These are phyloP conservation scores for Boletales sp. DNA, from an alignment of 768 basidiomycete genomes.

Conservation along the genomic window DNA sequence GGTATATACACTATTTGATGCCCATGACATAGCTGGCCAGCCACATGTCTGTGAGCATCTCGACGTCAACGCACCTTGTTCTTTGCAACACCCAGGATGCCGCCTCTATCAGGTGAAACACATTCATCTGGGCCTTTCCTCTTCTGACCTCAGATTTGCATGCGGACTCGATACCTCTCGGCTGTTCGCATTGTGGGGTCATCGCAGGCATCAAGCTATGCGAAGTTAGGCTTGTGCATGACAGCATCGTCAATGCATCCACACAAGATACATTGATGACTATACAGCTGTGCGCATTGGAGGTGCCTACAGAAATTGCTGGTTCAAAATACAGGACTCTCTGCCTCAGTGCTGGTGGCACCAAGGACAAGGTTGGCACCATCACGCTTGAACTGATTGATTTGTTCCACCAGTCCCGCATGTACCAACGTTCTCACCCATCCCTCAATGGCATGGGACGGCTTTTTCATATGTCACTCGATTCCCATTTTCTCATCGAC, in stretches of 20 bases:
- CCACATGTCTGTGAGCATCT: not conserved
- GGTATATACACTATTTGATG: too few relatives aligned
- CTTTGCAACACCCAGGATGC: conserved; percentile 3
- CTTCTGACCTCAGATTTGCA: not conserved
- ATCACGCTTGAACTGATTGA: conserved; percentile 8
- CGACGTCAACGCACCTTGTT: conserved; percentile 20
- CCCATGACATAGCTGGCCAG: not conserved
- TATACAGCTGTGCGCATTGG: not conserved
- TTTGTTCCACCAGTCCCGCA: not conserved
- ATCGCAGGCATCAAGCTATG: not conserved
- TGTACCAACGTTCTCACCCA: not conserved
- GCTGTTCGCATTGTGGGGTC: conserved; percentile 9
- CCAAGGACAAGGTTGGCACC: not conserved
- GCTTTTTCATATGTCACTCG: not conserved
- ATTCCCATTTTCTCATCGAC: not conserved
- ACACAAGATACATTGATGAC: conserved; percentile 11
- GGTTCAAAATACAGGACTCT: conserved; percentile 6
- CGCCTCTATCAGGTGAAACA: not conserved
- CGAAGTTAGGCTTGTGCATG: conserved; percentile 5
- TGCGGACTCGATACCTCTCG: not conserved
- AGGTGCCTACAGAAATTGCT: not conserved
- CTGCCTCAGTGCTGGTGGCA: not conserved
- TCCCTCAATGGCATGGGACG: conserved; percentile 16
- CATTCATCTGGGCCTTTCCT: conserved; percentile 10
- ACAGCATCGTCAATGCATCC: conserved; percentile 3